These are phyloP conservation scores for Protea cynaroides DNA, from an alignment of 164 flowering plant species.

Conservation along the genomic window DNA sequence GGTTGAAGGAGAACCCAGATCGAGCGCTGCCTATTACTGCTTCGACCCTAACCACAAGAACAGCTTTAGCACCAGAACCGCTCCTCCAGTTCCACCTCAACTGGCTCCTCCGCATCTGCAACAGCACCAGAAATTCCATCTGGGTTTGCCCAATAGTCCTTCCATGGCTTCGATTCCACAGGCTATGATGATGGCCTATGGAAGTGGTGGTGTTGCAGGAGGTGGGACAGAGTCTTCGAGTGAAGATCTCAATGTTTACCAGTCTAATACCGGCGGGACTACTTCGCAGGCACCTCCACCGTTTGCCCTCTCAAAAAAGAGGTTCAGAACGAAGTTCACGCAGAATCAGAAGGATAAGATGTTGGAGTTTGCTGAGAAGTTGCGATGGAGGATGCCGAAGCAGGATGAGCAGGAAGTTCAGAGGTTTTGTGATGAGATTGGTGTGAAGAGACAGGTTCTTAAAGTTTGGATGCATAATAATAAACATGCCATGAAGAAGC, in stretches of 20 bases:
- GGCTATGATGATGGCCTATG: constrained; percentile 49
- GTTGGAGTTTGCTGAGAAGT: constrained; percentile 50
- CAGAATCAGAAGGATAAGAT: constrained; percentile 51
- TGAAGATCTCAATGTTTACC: constrained; percentile 40
- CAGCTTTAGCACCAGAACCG: constrained; percentile 8
- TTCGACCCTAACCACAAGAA: constrained; percentile 12
- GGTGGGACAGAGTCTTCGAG: constrained; percentile 51
- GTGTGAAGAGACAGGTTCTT: constrained; percentile 47
- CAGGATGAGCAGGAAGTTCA: constrained; percentile 46
- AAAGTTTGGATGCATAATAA: constrained; percentile 82
- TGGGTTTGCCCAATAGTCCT: constrained; percentile 8
- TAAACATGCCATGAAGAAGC: constrained; percentile 48
- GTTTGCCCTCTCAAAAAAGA: constrained; percentile 28
- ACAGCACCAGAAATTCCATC: constrained; percentile 19
- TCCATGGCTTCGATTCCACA: constrained; percentile 11
- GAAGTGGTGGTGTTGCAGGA: constrained; percentile 21
- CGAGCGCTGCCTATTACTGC: constrained; percentile 11
- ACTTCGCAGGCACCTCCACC: neutral
- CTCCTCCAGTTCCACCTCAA: constrained; percentile 1
- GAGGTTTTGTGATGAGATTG: constrained; percentile 41
- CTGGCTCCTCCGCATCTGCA: constrained; percentile 7
- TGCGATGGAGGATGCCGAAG: constrained; percentile 58
- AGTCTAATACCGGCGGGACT: constrained; percentile 13
- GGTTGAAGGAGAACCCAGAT: constrained; percentile 14
- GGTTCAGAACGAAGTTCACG: constrained; percentile 50